Conservation (phyloP, 2,329 filamentous ascomycete species). For the Phoma sp. region DNA sequence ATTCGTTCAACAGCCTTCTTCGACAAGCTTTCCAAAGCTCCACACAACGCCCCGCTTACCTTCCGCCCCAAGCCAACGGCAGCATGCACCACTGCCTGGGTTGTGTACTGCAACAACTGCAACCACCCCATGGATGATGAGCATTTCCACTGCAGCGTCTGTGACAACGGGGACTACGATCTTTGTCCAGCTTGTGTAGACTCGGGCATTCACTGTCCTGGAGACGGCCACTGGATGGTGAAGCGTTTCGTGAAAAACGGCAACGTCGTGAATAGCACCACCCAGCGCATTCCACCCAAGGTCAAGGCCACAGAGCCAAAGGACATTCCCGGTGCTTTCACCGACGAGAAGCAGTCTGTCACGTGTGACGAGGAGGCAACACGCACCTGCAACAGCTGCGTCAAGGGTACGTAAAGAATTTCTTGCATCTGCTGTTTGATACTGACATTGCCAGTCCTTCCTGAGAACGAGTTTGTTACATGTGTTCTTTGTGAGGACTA, state of each 20-base stretch:
- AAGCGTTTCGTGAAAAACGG: conserved; percentile 85
- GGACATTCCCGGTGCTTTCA: conserved; percentile 55
- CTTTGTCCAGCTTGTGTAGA: conserved; percentile 83
- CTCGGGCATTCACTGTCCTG: conserved; percentile 77
- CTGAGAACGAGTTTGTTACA: conserved; percentile 82
- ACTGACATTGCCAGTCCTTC: conserved; percentile 61
- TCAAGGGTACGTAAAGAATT: conserved; percentile 58
- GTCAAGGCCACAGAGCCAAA: conserved; percentile 47
- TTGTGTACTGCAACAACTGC: conserved; percentile 94
- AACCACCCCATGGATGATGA: conserved; percentile 77
- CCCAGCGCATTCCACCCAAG: conserved; percentile 78
- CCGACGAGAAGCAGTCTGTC: conserved; percentile 54
- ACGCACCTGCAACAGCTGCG: conserved; percentile 77
- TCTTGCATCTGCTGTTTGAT: conserved; percentile 27
- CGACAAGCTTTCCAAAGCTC: conserved; percentile 37
- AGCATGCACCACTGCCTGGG: conserved; percentile 65
- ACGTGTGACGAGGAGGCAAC: conserved; percentile 52
- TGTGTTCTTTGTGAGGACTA: conserved; percentile 87
- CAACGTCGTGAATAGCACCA: conserved; percentile 82
- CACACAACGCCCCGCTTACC: conserved; percentile 40
- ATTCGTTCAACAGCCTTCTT: conserved; percentile 37
- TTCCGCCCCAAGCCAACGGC: conserved; percentile 52
- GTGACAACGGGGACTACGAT: conserved; percentile 93
- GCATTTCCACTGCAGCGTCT: conserved; percentile 95
- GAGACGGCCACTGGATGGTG: conserved; percentile 88